phyloP scores from a whole-genome alignment of 176 grass and related monocot genomes.

The Triticum urartu region DNA sequence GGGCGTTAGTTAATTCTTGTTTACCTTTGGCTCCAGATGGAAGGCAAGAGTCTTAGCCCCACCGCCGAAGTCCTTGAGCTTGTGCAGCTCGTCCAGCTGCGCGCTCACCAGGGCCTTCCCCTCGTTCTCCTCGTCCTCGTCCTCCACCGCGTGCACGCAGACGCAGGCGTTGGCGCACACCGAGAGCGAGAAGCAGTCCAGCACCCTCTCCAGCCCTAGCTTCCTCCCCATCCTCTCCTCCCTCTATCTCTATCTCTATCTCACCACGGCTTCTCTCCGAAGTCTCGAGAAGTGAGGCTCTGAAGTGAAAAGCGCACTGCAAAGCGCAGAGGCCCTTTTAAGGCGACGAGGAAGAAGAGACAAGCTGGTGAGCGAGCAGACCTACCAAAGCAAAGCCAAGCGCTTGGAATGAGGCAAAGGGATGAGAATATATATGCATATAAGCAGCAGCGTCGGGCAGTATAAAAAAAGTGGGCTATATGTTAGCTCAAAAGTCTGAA shows the following conservation, averaged over 20 bases:
- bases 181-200: conserved; percentile 81
- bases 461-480: neutral
- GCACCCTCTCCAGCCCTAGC: conserved; percentile 61
- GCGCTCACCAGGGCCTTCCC: conserved; percentile 59
- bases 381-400: neutral
- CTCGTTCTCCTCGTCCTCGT: conserved; percentile 62
- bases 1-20: too few relatives aligned
- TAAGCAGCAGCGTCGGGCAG: neutral
- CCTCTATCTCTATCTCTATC: neutral
- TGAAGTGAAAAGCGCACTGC: neutral
- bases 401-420: neutral
- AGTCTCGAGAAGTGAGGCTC: neutral
- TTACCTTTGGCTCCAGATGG: conserved; percentile 94
- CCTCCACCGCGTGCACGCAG: conserved; percentile 51
- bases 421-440: conserved; percentile 12
- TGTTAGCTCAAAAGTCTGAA: conserved; percentile 12
- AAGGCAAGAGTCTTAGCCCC: conserved; percentile 82
- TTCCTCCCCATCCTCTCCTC: conserved; percentile 46
- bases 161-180: conserved; percentile 58
- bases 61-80: conserved; percentile 60
- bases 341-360: conserved; percentile 30
- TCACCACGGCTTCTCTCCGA: neutral
- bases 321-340: conserved; percentile 13
- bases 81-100: conserved; percentile 80
- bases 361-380: conserved; percentile 26